Evolutionary conservation across 768 basidiomycete species (phyloP).

Genomic region (Lactarius evosmus): DNA sequence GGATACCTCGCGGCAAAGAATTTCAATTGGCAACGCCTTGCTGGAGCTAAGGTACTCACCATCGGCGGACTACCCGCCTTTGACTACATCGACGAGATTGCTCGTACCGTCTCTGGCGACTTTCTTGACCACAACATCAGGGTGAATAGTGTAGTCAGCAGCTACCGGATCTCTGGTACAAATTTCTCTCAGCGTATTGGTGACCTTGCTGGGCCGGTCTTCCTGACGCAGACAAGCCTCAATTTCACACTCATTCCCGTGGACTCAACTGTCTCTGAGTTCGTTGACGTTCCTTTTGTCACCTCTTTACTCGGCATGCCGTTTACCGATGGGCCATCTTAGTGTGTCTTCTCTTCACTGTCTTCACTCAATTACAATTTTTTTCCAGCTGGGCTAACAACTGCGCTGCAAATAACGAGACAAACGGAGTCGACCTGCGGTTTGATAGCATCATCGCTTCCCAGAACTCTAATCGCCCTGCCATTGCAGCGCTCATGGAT

Average conservation of each 20-base stretch:
- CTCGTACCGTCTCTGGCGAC: constrained; percentile 55
- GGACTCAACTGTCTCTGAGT: constrained; percentile 47
- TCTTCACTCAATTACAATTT: neutral
- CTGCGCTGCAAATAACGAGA: constrained; percentile 48
- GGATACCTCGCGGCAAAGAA: constrained; percentile 41
- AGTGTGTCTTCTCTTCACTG: constrained; percentile 38
- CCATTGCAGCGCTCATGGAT: constrained; percentile 17
- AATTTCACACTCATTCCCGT: constrained; percentile 47
- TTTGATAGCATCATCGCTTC: neutral
- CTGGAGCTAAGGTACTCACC: constrained; percentile 53
- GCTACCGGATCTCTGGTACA: constrained; percentile 44
- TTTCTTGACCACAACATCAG: constrained; percentile 62
- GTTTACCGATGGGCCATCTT: constrained; percentile 52
- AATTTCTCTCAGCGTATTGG: constrained; percentile 58
- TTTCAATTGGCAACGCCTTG: constrained; percentile 59
- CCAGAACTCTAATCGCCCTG: constrained; percentile 33
- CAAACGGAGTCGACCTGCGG: constrained; percentile 53
- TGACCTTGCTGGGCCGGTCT: constrained; percentile 51
- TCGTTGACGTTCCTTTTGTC: constrained; percentile 51
- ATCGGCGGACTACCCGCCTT: constrained; percentile 55
- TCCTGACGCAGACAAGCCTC: constrained; percentile 46
- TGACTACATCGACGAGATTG: constrained; percentile 54
- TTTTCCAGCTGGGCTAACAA: constrained; percentile 52
- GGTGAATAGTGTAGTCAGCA: constrained; percentile 59
- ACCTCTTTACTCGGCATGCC: constrained; percentile 44